Conservation (phyloP, 2,329 filamentous ascomycete species). For the Huntiella abstrusa region DNA sequence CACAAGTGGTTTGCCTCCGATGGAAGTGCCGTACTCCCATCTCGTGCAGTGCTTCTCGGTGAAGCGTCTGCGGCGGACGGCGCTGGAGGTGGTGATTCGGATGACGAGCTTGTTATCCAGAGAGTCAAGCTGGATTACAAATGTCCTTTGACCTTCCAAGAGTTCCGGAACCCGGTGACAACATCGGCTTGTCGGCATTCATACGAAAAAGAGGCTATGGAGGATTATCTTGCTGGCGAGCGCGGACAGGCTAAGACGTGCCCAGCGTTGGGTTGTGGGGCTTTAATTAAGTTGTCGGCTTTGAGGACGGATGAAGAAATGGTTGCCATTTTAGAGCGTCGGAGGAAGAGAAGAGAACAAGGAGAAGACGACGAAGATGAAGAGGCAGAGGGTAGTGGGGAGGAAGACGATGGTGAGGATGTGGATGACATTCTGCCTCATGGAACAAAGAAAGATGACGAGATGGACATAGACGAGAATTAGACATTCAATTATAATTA, state of each 20-base stretch:
- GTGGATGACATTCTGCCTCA: not conserved
- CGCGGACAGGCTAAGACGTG: conserved; percentile 20
- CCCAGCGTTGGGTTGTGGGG: conserved; percentile 15
- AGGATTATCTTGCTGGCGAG: conserved; percentile 37
- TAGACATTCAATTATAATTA: not conserved
- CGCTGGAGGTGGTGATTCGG: conserved; percentile 33
- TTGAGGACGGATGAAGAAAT: conserved; percentile 3
- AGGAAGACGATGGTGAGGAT: conserved; percentile 8
- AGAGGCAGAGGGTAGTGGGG: conserved; percentile 3
- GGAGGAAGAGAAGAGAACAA: conserved; percentile 1
- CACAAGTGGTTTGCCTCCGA: conserved; percentile 33
- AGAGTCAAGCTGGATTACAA: conserved; percentile 44
- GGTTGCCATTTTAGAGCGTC: conserved; percentile 5
- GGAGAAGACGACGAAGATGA: conserved; percentile 1
- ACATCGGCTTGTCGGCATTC: conserved; percentile 51
- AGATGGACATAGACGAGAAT: not conserved
- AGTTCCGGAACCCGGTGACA: conserved; percentile 47
- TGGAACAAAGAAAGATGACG: not conserved
- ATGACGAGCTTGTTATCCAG: conserved; percentile 51
- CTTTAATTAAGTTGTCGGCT: conserved; percentile 22
- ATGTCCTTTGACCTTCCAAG: conserved; percentile 48
- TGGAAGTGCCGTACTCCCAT: conserved; percentile 22
- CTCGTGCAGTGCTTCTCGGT: conserved; percentile 11
- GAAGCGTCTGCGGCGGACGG: conserved; percentile 25
- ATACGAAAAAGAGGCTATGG: conserved; percentile 48